Base-by-base conservation (phyloP, 768 basidiomycete genomes). In the Pisolithus marmoratus region DNA sequence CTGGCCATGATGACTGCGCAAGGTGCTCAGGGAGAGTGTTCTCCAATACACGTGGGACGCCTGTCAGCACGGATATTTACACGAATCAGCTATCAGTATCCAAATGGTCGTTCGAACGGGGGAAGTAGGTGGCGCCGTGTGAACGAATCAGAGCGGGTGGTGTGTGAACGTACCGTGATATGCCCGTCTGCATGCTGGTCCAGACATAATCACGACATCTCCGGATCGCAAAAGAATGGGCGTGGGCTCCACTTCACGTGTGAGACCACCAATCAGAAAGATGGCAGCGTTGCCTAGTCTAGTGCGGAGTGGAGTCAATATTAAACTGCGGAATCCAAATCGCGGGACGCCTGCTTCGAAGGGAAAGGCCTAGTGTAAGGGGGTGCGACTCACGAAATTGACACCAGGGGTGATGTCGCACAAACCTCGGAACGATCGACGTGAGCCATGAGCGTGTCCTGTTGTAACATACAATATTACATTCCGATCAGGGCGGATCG, bases 381-480 rank as follows among this genome's bases (percentile, higher is more conserved):
- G n/a, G 4, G 36, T 34, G 34, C 3, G 44, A 67, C 87, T 60
- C 58, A 94, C 94, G 94, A 96, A 46, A 99, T 84, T 0, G 93
- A 96, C 5, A 97, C 90, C 0, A 99, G 78, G 0, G 95, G 95
- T 0, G 91, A 85, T 5, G 90, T 90, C 2, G 91, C 84, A 59
- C 94, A 95, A 8, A 95, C 78, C 70, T 99, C 95, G 20, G 94
- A 93, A 19, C 90, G 87, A 67, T 99, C 95, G n/a, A 96, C 91
- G 66, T 99, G 95, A 0, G 82, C 95, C 87, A 97, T 97, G 19
- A 99, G 80, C 0, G 93, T 90, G 56, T 98, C 94, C 80, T 84
- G 54, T 55, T n/a, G 19, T 24, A 47, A 29, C 29, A 29, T 24
- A 36, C 19, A 15, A 38, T 3, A 20, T n/a, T 15, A 52, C 43